Percentiles rank a stretch among this genome's conserved stretches.
phyloP scores from a whole-genome alignment of 352 stramenopile species.

The Phytopythium sindhum region DNA sequence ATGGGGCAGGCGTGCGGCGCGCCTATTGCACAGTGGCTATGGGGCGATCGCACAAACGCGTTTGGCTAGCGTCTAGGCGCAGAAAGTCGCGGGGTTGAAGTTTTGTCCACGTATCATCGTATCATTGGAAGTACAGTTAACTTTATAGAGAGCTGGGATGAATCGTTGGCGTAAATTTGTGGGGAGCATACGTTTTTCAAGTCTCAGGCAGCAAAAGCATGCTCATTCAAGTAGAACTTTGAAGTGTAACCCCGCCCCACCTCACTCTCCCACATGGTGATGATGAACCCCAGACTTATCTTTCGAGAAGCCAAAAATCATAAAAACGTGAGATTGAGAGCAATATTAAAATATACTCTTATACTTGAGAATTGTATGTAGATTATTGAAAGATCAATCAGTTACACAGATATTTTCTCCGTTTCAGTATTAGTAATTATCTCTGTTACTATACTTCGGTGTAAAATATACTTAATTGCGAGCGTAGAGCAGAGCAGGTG shows the following conservation, averaged over 20 bases:
- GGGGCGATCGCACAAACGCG: neutral
- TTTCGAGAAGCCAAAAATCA: neutral
- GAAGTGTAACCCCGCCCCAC: too few relatives aligned
- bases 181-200: neutral
- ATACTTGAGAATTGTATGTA: neutral
- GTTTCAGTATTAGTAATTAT: neutral
- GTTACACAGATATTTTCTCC: neutral
- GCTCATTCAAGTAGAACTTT: neutral
- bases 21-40: too few relatives aligned
- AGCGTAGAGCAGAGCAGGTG: neutral
- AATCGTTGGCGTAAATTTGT: neutral
- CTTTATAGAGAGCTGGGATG: neutral
- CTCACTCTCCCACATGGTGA: too few relatives aligned
- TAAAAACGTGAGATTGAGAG: neutral
- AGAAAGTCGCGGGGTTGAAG: constrained; percentile 1
- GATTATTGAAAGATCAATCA: neutral
- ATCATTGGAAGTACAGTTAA: too few relatives aligned
- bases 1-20: too few relatives aligned
- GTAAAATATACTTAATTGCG: too few relatives aligned
- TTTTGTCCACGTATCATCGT: neutral
- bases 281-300: neutral
- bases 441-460: too few relatives aligned
- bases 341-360: neutral
- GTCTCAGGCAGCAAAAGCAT: neutral
- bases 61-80: neutral